Percentiles rank a stretch among this genome's conserved stretches.
phyloP scores from a whole-genome alignment of 192 early-diverging fungal species.

The Umbelopsis vinacea region DNA sequence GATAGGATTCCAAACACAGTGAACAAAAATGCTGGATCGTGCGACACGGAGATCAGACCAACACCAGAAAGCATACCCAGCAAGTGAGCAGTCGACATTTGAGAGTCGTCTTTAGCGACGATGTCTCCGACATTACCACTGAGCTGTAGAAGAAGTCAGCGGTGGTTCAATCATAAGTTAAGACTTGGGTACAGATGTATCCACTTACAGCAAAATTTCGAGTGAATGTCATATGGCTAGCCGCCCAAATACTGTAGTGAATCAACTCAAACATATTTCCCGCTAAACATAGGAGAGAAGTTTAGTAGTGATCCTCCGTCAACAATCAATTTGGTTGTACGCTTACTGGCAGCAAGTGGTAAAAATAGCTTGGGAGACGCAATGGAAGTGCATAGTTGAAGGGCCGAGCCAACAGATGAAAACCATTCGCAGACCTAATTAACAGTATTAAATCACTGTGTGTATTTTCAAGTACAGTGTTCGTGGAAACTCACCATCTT shows the following conservation, averaged over 20 bases:
- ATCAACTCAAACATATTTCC: conserved; percentile 64
- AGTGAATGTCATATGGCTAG: conserved; percentile 75
- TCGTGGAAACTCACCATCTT: conserved; percentile 53
- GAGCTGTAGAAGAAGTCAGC: conserved; percentile 30
- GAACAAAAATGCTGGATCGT: conserved; percentile 61
- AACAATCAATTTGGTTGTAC: not conserved
- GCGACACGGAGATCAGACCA: conserved; percentile 55
- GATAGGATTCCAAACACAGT: conserved; percentile 53
- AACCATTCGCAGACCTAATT: conserved; percentile 59
- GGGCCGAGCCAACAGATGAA: conserved; percentile 55
- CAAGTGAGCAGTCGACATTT: conserved; percentile 70
- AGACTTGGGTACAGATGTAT: not conserved
- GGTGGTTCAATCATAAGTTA: not conserved
- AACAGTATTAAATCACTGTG: not conserved
- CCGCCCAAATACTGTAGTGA: conserved; percentile 69
- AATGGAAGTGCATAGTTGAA: conserved; percentile 64
- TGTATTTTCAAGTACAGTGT: not conserved
- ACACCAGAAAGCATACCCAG: conserved; percentile 65
- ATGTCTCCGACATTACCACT: conserved; percentile 76
- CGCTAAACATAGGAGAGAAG: conserved; percentile 22
- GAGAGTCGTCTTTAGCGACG: conserved; percentile 74
- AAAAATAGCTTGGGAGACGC: conserved; percentile 55
- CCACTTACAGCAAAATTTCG: conserved; percentile 61
- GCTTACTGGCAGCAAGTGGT: conserved; percentile 51
- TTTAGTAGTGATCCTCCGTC: not conserved